Conservation (phyloP, 164 flowering plant genomes). For the Stephania yunnanensis region DNA sequence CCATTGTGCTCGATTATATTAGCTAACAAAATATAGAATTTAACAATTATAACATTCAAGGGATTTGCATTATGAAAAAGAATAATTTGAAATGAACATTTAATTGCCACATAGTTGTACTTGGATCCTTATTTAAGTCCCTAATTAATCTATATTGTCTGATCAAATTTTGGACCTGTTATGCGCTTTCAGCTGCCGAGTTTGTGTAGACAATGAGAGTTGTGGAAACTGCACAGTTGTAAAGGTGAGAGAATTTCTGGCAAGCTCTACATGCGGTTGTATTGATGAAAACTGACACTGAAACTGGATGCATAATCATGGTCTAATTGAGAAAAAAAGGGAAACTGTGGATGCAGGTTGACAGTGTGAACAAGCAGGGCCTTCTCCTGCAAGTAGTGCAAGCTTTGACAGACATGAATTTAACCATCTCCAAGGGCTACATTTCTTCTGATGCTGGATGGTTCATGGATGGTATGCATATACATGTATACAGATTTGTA, state of each 20-base stretch:
- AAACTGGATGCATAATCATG: no score
- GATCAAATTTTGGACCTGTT: neutral
- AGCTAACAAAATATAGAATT: no score
- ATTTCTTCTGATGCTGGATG: constrained; percentile 76
- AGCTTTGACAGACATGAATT: constrained; percentile 57
- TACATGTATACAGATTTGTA: no score
- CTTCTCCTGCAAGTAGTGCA: constrained; percentile 66
- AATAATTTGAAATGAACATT: no score
- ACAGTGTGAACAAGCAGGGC: constrained; percentile 60
- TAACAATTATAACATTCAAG: no score
- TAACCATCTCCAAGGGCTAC: constrained; percentile 53
- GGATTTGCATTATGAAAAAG: no score
- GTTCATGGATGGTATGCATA: constrained; percentile 72
- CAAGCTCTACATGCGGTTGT: no score
- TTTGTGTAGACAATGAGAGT: constrained; percentile 60
- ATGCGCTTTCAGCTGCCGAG: constrained; percentile 41
- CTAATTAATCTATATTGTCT: neutral
- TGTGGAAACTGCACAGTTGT: constrained; percentile 48
- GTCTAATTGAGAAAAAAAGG: no score
- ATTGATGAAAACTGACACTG: no score
- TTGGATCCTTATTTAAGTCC: no score
- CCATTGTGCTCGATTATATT: no score
- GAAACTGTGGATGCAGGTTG: constrained; percentile 34
- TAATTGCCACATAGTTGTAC: no score
- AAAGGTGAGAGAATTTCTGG: constrained; percentile 29